Percentiles rank a stretch among this genome's conserved stretches.
These are phyloP conservation scores for Saprolegnia parasitica DNA, from an alignment of 352 stramenopile species.

Conservation along the genomic window DNA sequence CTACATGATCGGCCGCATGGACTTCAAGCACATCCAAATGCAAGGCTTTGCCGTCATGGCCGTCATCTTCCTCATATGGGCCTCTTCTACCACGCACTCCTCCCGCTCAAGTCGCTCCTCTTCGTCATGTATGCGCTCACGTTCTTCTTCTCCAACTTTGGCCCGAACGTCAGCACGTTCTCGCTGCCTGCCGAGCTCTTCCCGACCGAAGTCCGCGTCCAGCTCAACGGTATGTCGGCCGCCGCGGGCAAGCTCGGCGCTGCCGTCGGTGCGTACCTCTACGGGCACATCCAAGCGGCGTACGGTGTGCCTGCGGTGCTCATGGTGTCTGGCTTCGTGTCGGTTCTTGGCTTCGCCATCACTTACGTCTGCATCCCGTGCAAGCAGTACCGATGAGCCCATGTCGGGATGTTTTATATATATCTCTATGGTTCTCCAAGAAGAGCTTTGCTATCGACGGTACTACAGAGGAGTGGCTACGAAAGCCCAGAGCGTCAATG, in stretches of 20 bases:
- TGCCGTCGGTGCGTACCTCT: slow-evolving; percentile 52
- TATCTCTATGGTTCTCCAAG: background rate
- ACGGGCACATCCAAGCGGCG: slow-evolving; percentile 54
- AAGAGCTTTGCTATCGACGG: too few species aligned
- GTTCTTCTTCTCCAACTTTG: slow-evolving; percentile 89
- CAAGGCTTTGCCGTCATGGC: slow-evolving; percentile 69
- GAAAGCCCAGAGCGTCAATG: too few species aligned
- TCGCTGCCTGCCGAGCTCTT: slow-evolving; percentile 79
- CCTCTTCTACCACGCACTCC: slow-evolving; percentile 47
- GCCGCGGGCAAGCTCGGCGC: slow-evolving; percentile 73
- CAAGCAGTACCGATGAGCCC: slow-evolving; percentile 37
- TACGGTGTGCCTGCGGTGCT: slow-evolving; percentile 60
- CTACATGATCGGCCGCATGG: slow-evolving; percentile 55
- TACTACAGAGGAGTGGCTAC: too few species aligned
- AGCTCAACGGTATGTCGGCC: slow-evolving; percentile 74
- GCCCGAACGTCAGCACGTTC: slow-evolving; percentile 84
- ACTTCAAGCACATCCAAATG: slow-evolving; percentile 77
- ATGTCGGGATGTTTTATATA: background rate
- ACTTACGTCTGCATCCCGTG: slow-evolving; percentile 58
- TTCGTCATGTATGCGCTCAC: slow-evolving; percentile 65
- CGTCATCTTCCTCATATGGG: slow-evolving; percentile 60
- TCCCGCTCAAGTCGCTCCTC: slow-evolving; percentile 41
- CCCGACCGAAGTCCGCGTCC: slow-evolving; percentile 56
- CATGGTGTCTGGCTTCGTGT: slow-evolving; percentile 50
- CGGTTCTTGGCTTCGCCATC: slow-evolving; percentile 51